These are phyloP conservation scores for Populus euphratica DNA, from an alignment of 345 rosid species.

Conservation along the genomic window DNA sequence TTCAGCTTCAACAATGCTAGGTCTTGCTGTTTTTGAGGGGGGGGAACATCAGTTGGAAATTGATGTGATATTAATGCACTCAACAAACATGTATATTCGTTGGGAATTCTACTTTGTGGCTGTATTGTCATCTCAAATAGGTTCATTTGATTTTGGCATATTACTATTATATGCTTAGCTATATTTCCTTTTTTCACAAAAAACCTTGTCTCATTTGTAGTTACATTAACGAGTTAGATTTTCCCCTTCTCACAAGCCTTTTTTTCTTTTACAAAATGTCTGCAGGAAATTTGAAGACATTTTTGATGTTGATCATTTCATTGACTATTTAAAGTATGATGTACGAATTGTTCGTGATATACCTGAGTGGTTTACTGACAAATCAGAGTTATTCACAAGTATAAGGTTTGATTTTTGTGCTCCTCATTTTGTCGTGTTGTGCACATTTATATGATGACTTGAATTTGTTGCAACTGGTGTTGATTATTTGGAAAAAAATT, in stretches of 20 bases:
- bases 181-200: not conserved
- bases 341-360: constrained; percentile 89
- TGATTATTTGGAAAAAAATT: constrained; percentile 7
- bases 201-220: not conserved
- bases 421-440: constrained; percentile 1
- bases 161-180: not conserved
- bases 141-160: not conserved
- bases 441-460: not conserved
- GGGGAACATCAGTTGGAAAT: not conserved
- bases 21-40: not conserved
- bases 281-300: constrained; percentile 96
- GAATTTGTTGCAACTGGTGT: constrained; percentile 10
- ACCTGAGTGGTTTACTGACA: constrained; percentile 97
- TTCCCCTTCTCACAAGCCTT: not conserved
- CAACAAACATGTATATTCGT: not conserved
- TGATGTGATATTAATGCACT: not conserved
- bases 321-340: constrained; percentile 89
- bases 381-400: constrained; percentile 81
- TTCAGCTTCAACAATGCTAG: not conserved
- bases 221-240: not conserved
- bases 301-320: constrained; percentile 94
- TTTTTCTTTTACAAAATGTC: not conserved
- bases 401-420: constrained; percentile 57
- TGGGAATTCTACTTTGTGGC: not conserved
- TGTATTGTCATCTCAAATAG: not conserved